These are phyloP conservation scores for Millerago galiae DNA, from an alignment of 805 yeast genomes.

Conservation along the genomic window DNA sequence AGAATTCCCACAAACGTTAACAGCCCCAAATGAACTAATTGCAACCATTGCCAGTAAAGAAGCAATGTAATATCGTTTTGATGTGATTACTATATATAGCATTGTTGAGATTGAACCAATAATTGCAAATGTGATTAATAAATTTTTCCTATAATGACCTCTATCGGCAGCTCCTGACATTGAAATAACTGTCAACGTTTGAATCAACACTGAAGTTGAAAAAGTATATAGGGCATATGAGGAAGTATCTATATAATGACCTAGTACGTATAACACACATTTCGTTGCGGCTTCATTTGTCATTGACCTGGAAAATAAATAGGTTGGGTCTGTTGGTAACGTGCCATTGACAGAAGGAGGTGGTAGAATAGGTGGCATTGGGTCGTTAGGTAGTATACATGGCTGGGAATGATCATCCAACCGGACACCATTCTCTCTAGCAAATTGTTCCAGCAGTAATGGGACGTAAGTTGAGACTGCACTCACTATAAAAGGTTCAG, in stretches of 20 bases:
- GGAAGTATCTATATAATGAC: conserved; percentile 57
- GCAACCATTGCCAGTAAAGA: conserved; percentile 53
- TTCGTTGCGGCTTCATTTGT: conserved; percentile 11
- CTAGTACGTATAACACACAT: conserved; percentile 44
- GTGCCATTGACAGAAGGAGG: conserved; percentile 21
- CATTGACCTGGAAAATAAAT: background rate
- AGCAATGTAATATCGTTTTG: conserved; percentile 43
- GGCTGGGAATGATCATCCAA: conserved; percentile 50
- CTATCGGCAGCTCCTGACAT: conserved; percentile 69
- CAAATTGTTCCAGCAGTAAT: conserved; percentile 60
- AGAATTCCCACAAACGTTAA: conserved; percentile 74
- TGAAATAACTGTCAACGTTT: conserved; percentile 62
- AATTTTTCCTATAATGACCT: conserved; percentile 50
- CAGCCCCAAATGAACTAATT: conserved; percentile 69
- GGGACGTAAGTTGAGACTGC: conserved; percentile 79
- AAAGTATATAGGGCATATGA: conserved; percentile 71
- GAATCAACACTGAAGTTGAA: conserved; percentile 65
- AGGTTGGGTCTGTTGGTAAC: background rate
- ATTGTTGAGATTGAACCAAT: conserved; percentile 54
- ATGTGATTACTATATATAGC: conserved; percentile 32
- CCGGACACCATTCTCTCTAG: conserved; percentile 65
- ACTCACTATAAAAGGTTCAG: conserved; percentile 75
- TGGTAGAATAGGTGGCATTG: conserved; percentile 29
- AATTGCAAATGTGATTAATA: conserved; percentile 50
- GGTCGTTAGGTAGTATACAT: conserved; percentile 35